Percentiles rank a stretch among this genome's conserved stretches.
Conservation (phyloP, 2,329 filamentous ascomycete species). For the Fusarium palustre region DNA sequence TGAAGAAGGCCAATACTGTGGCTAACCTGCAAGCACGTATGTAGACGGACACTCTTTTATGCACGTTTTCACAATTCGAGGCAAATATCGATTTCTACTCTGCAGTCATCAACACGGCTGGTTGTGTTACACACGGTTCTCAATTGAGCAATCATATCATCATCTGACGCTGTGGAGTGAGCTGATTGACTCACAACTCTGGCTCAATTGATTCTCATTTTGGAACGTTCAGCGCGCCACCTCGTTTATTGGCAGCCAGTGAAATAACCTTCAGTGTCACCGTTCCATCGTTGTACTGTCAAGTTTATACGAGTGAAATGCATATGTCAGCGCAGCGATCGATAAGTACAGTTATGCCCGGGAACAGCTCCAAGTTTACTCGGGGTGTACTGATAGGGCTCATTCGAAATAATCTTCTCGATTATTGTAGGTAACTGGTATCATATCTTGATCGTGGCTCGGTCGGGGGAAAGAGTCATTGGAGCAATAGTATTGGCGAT, state of each 20-base stretch:
- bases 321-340: neutral
- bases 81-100: neutral
- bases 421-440: no score
- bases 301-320: neutral
- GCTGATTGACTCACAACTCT: neutral
- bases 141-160: neutral
- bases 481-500: accelerated
- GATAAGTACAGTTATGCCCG: accelerated
- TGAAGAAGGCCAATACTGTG: neutral
- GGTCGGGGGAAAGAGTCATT: no score
- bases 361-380: neutral
- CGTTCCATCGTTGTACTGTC: neutral
- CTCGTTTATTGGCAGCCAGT: accelerated
- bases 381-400: accelerated
- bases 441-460: neutral
- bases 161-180: neutral
- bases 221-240: neutral
- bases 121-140: neutral
- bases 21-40: no score
- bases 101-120: neutral
- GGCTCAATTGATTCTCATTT: neutral
- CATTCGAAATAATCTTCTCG: accelerated
- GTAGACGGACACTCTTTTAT: neutral
- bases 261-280: neutral
- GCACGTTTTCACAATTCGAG: neutral